Conservation (phyloP, 306 rosid genomes). For the Adenanthera pavonina region DNA sequence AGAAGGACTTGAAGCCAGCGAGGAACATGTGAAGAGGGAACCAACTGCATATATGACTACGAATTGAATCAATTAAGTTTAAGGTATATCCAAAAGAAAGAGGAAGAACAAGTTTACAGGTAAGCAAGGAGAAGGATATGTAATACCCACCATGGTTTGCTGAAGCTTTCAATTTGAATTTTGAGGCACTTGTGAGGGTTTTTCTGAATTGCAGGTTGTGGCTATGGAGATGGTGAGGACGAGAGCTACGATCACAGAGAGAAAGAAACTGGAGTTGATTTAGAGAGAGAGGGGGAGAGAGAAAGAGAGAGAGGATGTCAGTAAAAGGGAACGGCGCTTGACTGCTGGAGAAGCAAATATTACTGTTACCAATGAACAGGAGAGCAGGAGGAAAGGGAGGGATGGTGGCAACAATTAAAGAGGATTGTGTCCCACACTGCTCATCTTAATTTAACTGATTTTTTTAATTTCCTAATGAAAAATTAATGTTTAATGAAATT, state of each 20-base stretch:
- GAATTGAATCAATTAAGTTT: not conserved
- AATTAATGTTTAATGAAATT: too few species aligned
- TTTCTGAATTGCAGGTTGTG: constrained; percentile 23
- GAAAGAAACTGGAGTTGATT: constrained; percentile 51
- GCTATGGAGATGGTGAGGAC: constrained; percentile 39
- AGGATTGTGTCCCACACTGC: constrained; percentile 39
- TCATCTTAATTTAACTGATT: not conserved
- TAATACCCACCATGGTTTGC: constrained; percentile 55
- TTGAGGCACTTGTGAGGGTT: not conserved
- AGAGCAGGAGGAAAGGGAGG: constrained; percentile 22
- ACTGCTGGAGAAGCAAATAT: constrained; percentile 46
- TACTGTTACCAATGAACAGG: constrained; percentile 63
- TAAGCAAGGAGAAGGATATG: not conserved
- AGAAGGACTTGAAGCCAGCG: constrained; percentile 81
- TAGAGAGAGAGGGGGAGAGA: constrained; percentile 25
- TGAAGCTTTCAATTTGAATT: constrained; percentile 25
- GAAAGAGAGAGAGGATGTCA: constrained; percentile 20
- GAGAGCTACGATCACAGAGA: constrained; percentile 48
- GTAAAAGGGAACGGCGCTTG: constrained; percentile 66
- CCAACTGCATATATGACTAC: constrained; percentile 38
- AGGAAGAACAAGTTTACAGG: not conserved
- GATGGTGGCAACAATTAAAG: constrained; percentile 55
- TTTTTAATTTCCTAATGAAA: not conserved
- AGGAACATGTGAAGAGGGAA: constrained; percentile 54
- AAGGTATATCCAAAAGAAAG: not conserved